Evolutionary conservation across 176 grass and related monocot species (phyloP), one percentile per base, ranked within the genome.

Genomic region (Oryza meyeriana): DNA sequence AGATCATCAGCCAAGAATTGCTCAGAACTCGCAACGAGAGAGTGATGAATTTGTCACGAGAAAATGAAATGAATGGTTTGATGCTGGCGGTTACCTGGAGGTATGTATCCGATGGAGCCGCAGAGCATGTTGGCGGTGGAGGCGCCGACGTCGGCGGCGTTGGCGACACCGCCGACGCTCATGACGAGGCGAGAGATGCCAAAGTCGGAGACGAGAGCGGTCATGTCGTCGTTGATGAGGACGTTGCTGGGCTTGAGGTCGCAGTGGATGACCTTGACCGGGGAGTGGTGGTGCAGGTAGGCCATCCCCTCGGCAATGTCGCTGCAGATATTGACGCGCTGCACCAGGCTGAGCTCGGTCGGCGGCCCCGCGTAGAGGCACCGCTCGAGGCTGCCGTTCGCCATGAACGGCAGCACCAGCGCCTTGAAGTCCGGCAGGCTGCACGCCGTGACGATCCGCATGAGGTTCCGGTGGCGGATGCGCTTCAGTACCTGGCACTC

Each of bases 161-260:
- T 84, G 31, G 74, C 67, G 8, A 76, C 81, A 5, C 89, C 87
- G 10, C 80, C 77, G n/a, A 88, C 10, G 82, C 61, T 88, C 87
- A 88, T 90, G 36, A 92, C 91, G 8, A 97, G 64, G 41, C 91
- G 89, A 3, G 94, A 90, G 39, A 97, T 97, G 27, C 94, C 91
- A 4, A 97, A 97, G 74, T 97, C 94, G 1, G 92, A 97, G 38
- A 97, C 92, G n/a, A 97, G 85, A 5, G 94, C 94, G 6, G 92
- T 97, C 94, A 97, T 97, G 78, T 97, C 92, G 36, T 94, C 94
- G 62, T 97, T 94, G 70, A 97, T 82, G 50, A 97, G 92, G 32
- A 97, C 88, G 67, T 97, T 97, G 80, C 94, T 94, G 0, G 94
- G 94, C 77, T 97, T 97, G 81, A 97, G 90, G 64, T 97, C 94